A percentile compares a stretch with the other conserved stretches of the same genome.
Evolutionary conservation across 1,139 yeast species (phyloP).

Genomic region (Suhomyces taliae): DNA sequence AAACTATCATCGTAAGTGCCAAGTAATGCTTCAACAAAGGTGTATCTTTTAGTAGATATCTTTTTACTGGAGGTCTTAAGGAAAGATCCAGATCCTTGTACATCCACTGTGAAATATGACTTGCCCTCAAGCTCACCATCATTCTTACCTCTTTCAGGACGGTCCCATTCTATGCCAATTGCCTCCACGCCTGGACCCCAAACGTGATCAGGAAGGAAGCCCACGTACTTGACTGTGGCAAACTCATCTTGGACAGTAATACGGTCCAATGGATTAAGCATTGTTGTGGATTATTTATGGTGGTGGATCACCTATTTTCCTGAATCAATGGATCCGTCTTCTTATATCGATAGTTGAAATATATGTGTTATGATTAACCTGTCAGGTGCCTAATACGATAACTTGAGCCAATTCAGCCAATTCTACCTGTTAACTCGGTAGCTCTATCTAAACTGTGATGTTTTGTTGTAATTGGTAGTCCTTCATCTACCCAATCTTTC

Average conservation of each 20-base stretch:
- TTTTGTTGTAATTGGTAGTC: no score
- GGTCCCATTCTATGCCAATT: conserved; percentile 88
- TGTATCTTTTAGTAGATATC: conserved; percentile 19
- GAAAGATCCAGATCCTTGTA: conserved; percentile 60
- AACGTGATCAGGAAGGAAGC: conserved; percentile 45
- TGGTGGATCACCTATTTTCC: background rate
- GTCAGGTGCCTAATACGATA: no score
- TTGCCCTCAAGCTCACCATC: conserved; percentile 67
- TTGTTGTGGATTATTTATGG: background rate
- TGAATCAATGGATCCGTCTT: no score
- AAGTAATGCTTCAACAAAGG: conserved; percentile 52
- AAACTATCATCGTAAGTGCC: conserved; percentile 42
- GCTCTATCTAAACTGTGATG: no score
- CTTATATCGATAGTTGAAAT: no score
- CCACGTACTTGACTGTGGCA: conserved; percentile 59
- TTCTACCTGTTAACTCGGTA: no score
- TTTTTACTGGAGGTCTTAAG: conserved; percentile 46
- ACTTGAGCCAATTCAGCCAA: no score
- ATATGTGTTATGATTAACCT: no score
- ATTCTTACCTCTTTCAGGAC: conserved; percentile 68
- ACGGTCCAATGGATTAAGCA: conserved; percentile 4
- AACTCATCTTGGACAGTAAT: conserved; percentile 6
- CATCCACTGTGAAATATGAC: conserved; percentile 51
- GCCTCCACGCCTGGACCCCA: conserved; percentile 61
- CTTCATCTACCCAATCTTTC: no score